Base-by-base conservation (phyloP, 1,284 basidiomycete genomes). In the Irpex sp. region DNA sequence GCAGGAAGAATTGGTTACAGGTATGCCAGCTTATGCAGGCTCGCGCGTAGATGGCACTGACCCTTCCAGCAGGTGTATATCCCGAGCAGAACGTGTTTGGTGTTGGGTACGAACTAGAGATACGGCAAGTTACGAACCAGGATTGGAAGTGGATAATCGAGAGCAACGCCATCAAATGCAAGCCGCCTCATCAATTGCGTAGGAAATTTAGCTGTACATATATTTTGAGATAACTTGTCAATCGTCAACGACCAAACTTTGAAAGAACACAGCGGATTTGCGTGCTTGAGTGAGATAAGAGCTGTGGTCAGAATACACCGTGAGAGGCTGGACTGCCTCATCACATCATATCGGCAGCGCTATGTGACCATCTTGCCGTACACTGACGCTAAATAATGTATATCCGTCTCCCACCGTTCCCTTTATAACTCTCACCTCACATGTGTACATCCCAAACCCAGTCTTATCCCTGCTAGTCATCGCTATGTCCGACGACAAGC, bases 1-100 rank as follows among this genome's bases (percentile, higher is more conserved):
- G 85, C 4, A 84, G 97, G 69, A 89, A 86, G 74, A 98, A 98
- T 75, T 98, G 85, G 81, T 71, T 91, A 64, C 93, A 97, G 83
- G 94, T 93, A 67, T 69, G 51, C 15, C 58, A 19, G 36, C 59
- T 64, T 58, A 11, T 44, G 51, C 56, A 61, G 64, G 60, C 37
- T 31, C n/a, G 40, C 31, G 7, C 47, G 34, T 9, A 6, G 19
- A 59, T 19, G 13, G 47, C 36, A 21, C 57, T 44, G 34, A 59
- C 38, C 34, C n/a, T 34, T 11, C 36, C 21, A 68, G 13, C 73
- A 93, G 92, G 86, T 94, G 13, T 96, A 95, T 71, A 80, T 91
- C 60, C 93, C 93, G 6, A 81, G 84, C 44, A 85, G 93, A 67
- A 89, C 88, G 17, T 88, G 85, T 67, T 77, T 95, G 56, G 87